phyloP scores from a whole-genome alignment of 1,284 basidiomycete species.

The Tilletia caries region DNA sequence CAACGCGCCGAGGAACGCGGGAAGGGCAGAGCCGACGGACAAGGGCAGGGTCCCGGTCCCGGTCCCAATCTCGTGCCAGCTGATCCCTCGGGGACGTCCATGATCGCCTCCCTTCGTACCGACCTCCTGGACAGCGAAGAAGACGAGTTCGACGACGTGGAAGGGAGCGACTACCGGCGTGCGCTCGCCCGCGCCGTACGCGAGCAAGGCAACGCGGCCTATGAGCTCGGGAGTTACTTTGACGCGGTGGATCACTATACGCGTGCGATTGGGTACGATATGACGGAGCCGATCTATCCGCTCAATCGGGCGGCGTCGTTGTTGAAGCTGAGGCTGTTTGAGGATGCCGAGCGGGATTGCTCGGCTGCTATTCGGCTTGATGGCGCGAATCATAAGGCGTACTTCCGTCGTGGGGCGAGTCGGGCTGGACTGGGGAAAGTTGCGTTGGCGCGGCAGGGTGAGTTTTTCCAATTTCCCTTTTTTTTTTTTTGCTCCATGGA shows the following conservation, averaged over 20 bases:
- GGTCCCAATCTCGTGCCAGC: background rate
- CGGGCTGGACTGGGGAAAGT: constrained; percentile 18
- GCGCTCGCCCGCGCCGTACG: constrained; percentile 19
- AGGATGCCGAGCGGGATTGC: constrained; percentile 27
- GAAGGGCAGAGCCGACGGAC: background rate
- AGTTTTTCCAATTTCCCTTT: too few species aligned
- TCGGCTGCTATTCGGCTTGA: constrained; percentile 20
- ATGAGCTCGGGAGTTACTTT: background rate
- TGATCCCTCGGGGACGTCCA: too few species aligned
- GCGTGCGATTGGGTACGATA: constrained; percentile 26
- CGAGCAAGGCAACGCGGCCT: constrained; percentile 25
- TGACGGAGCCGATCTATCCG: constrained; percentile 25
- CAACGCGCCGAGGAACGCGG: background rate
- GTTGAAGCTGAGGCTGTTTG: constrained; percentile 24
- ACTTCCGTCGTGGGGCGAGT: constrained; percentile 25
- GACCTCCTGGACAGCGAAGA: background rate
- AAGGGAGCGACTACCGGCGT: constrained; percentile 18
- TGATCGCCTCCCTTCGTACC: too few species aligned
- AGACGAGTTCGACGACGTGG: constrained; percentile 7
- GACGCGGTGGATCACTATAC: constrained; percentile 28
- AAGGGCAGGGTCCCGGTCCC: background rate
- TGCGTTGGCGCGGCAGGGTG: constrained; percentile 18
- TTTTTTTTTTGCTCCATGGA: too few species aligned
- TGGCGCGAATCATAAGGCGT: constrained; percentile 26
- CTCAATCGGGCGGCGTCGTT: constrained; percentile 28